A percentile compares a stretch with the other conserved stretches of the same genome.
Conservation (phyloP, 805 yeast species). For the Candida tammaniensis region DNA sequence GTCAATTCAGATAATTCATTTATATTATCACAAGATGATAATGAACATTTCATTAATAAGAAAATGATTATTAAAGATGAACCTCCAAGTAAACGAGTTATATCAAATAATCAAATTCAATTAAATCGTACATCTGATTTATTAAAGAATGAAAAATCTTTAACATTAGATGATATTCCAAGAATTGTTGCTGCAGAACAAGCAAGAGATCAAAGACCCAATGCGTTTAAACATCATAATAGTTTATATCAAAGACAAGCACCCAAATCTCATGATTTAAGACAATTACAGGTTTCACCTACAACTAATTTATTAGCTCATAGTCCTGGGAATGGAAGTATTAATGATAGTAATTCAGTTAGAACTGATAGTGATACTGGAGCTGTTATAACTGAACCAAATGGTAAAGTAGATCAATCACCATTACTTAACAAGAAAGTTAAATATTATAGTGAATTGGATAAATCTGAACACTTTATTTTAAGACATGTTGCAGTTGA, state of each 20-base stretch:
- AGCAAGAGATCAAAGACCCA: slow-evolving; percentile 89
- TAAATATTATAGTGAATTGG: slow-evolving; percentile 64
- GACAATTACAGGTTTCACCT: slow-evolving; percentile 5
- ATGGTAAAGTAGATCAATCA: too few species aligned
- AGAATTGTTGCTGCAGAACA: slow-evolving; percentile 96
- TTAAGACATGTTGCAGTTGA: slow-evolving; percentile 59
- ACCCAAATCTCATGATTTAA: slow-evolving; percentile 6
- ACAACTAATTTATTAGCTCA: background rate
- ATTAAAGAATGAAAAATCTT: slow-evolving; percentile 74
- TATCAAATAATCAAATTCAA: slow-evolving; percentile 23
- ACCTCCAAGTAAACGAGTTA: slow-evolving; percentile 34
- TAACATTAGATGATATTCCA: slow-evolving; percentile 94
- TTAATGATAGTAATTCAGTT: background rate
- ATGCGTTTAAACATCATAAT: slow-evolving; percentile 83
- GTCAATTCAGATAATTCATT: slow-evolving; percentile 29
- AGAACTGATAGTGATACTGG: too few species aligned
- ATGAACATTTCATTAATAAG: slow-evolving; percentile 22
- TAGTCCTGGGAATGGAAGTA: background rate
- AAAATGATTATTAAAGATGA: slow-evolving; percentile 33
- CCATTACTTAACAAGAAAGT: slow-evolving; percentile 5
- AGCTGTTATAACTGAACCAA: background rate
- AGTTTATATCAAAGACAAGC: slow-evolving; percentile 34
- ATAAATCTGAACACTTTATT: slow-evolving; percentile 53
- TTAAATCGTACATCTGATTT: slow-evolving; percentile 67
- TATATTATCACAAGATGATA: slow-evolving; percentile 21